Percentiles rank a stretch among this genome's conserved stretches.
These are phyloP conservation scores for Cladosporium sp. DNA, from an alignment of 2,329 filamentous ascomycete genomes.

Conservation along the genomic window DNA sequence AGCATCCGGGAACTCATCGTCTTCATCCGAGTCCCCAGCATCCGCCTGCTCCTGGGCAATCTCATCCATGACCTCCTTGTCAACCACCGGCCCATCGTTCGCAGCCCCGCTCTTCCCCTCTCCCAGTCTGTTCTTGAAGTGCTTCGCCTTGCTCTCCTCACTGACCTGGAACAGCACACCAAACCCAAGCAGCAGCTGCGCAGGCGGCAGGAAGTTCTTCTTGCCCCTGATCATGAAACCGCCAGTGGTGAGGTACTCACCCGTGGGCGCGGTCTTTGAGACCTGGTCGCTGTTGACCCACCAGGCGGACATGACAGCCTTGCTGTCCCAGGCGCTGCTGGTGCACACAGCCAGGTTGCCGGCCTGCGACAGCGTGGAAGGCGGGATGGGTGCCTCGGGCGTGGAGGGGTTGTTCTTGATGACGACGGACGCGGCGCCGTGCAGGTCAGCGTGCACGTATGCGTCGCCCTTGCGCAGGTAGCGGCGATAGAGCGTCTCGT, in stretches of 20 bases:
- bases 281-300: conserved; percentile 92
- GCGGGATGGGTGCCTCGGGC: conserved; percentile 80
- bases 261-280: conserved; percentile 71
- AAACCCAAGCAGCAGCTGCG: conserved; percentile 80
- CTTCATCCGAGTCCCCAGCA: conserved; percentile 34
- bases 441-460: conserved; percentile 84
- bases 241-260: conserved; percentile 73
- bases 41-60: conserved; percentile 23
- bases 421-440: conserved; percentile 76
- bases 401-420: conserved; percentile 80
- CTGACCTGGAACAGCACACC: conserved; percentile 83
- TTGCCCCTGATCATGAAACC: conserved; percentile 75
- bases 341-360: conserved; percentile 78
- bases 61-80: conserved; percentile 26
- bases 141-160: conserved; percentile 74
- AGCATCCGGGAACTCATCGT: conserved; percentile 38
- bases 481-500: conserved; percentile 81
- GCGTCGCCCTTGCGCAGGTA: conserved; percentile 84
- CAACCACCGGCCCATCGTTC: conserved; percentile 20
- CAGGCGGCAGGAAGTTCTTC: conserved; percentile 86
- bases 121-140: conserved; percentile 66
- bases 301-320: conserved; percentile 91
- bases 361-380: conserved; percentile 84
- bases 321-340: conserved; percentile 90
- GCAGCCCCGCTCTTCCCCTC: conserved; percentile 22